A percentile compares a stretch with the other conserved stretches of the same genome.
Evolutionary conservation across 2,329 filamentous ascomycete genomes (phyloP).

Genomic region (Domatiomyces catenatus): DNA sequence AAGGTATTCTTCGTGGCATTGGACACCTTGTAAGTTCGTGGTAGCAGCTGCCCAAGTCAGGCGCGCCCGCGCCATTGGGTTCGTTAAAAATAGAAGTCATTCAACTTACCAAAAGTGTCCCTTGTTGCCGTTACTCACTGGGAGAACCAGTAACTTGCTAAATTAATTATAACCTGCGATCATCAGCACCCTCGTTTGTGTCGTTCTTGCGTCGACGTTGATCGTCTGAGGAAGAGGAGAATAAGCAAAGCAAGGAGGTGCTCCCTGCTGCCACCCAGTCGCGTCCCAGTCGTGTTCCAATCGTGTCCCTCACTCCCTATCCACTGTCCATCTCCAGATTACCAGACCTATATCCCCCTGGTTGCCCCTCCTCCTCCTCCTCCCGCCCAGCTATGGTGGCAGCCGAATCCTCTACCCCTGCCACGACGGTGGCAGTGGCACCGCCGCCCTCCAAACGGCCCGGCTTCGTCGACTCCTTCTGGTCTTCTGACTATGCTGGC

Average conservation of each 20-base stretch:
- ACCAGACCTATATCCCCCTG: not conserved
- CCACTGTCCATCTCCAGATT: not conserved
- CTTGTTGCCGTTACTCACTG: not conserved
- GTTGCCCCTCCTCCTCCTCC: not conserved
- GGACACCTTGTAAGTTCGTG: too few relatives aligned
- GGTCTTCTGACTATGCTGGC: constrained; percentile 94
- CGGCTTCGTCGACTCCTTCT: constrained; percentile 89
- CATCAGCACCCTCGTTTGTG: not conserved
- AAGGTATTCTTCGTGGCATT: too few relatives aligned
- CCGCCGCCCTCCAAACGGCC: constrained; percentile 2
- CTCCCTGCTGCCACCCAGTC: not conserved
- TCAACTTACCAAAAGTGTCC: too few relatives aligned
- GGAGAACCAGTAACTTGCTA: not conserved
- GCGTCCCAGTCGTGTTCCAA: not conserved
- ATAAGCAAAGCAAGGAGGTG: not conserved
- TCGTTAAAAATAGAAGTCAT: too few relatives aligned
- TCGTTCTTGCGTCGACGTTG: not conserved
- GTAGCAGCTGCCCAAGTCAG: too few relatives aligned
- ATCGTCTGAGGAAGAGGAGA: not conserved
- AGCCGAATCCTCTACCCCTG: not conserved
- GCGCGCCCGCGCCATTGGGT: too few relatives aligned
- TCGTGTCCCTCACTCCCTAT: not conserved
- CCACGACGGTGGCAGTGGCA: constrained; percentile 1
- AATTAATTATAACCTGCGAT: not conserved
- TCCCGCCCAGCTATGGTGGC: not conserved